Conservation (phyloP, 2,329 filamentous ascomycete genomes). For the Tolypocladium paradoxum region DNA sequence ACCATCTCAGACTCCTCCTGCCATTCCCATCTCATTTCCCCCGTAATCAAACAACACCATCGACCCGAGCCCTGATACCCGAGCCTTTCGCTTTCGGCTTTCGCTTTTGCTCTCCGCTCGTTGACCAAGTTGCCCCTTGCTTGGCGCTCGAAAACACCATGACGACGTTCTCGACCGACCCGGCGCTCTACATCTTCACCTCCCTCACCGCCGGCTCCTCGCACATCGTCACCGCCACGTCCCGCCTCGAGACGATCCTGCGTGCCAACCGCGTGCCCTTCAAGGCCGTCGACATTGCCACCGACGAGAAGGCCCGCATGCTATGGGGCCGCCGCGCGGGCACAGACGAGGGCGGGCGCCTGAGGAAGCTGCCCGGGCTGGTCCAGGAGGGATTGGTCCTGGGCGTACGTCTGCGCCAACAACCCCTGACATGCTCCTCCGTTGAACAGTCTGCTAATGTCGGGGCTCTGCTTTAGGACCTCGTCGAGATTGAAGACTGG, state of each 20-base stretch:
- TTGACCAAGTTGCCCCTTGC: not conserved
- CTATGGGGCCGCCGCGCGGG: slow-evolving; percentile 78
- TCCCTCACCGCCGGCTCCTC: slow-evolving; percentile 92
- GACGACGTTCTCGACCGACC: slow-evolving; percentile 46
- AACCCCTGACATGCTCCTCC: not conserved
- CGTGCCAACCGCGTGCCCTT: slow-evolving; percentile 92
- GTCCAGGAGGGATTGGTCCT: slow-evolving; percentile 80
- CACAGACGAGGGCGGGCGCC: slow-evolving; percentile 50
- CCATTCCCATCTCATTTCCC: not conserved
- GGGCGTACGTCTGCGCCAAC: slow-evolving; percentile 52
- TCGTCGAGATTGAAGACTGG: slow-evolving; percentile 95
- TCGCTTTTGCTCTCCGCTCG: not conserved
- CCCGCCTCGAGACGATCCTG: slow-evolving; percentile 89
- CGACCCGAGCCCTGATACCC: not conserved
- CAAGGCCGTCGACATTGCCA: slow-evolving; percentile 82
- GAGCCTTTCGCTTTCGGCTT: not conserved
- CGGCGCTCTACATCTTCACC: slow-evolving; percentile 85
- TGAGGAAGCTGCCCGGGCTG: slow-evolving; percentile 74
- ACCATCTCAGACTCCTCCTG: not conserved
- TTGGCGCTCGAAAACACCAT: slow-evolving; percentile 16
- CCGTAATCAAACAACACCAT: not conserved
- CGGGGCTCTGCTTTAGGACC: slow-evolving; percentile 47
- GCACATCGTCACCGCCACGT: slow-evolving; percentile 92
- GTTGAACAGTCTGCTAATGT: not conserved
- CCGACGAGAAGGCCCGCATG: slow-evolving; percentile 77